Conservation (phyloP, 2,329 filamentous ascomycete genomes). For the Fusarium sp. region DNA sequence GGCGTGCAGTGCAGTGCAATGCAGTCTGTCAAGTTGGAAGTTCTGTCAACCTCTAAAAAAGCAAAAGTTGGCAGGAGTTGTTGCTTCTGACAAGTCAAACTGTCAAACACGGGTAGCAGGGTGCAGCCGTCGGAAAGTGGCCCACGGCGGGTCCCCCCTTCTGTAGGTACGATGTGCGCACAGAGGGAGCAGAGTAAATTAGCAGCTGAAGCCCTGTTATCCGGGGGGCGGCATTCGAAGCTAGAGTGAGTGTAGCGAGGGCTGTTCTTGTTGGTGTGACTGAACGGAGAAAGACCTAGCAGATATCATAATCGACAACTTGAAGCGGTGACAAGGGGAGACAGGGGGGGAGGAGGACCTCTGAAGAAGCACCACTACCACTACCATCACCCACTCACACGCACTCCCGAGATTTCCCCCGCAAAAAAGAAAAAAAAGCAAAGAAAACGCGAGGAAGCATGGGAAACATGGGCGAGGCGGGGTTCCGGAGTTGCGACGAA, state of each 20-base stretch:
- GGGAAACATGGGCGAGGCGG: slow-evolving; percentile 3
- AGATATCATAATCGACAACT: slow-evolving; percentile 27
- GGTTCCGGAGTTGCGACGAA: background rate
- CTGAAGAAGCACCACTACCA: background rate
- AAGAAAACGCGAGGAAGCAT: slow-evolving; percentile 3
- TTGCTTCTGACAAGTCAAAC: slow-evolving; percentile 29
- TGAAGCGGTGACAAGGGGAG: slow-evolving; percentile 6
- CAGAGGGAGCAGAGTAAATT: background rate
- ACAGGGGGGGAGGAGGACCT: background rate
- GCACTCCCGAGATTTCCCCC: background rate
- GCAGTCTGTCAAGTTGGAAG: background rate
- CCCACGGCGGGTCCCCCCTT: slow-evolving; percentile 16
- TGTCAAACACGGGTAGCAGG: slow-evolving; percentile 25
- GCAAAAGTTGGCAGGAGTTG: slow-evolving; percentile 22
- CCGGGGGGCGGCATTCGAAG: background rate
- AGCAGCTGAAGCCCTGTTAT: slow-evolving; percentile 15
- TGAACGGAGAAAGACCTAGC: background rate
- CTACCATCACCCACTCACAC: background rate
- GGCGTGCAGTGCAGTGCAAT: background rate
- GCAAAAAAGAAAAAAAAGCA: slow-evolving; percentile 5
- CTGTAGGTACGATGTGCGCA: background rate
- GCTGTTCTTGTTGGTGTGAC: slow-evolving; percentile 24
- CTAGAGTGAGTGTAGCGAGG: background rate
- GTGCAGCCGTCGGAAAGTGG: slow-evolving; percentile 21
- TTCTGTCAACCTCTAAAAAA: slow-evolving; percentile 10